Percentiles rank a stretch among this genome's conserved stretches.
These are phyloP conservation scores for Capsicum chinense DNA, from an alignment of 257 asterid species.

Conservation along the genomic window DNA sequence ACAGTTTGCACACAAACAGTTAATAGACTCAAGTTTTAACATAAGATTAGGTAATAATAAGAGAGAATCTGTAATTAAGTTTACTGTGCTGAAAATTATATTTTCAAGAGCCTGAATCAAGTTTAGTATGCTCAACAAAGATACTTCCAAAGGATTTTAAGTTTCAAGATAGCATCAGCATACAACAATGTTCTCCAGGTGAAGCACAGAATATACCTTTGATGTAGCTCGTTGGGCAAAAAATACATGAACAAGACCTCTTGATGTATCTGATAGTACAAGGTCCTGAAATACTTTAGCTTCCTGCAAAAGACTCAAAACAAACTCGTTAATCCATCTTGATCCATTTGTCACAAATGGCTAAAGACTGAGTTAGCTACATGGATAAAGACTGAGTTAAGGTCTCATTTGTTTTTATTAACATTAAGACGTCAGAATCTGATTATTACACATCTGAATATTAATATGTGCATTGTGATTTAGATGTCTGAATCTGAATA, in stretches of 20 bases:
- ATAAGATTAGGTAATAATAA: not conserved
- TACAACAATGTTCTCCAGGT: not conserved
- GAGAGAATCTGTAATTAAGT: not conserved
- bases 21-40: not conserved
- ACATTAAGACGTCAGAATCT: not conserved
- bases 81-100: not conserved
- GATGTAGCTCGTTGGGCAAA: conserved; percentile 83
- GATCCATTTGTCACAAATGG: conserved; percentile 17
- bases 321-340: conserved; percentile 1
- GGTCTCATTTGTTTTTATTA: not conserved
- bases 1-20: not conserved
- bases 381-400: not conserved
- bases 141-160: not conserved
- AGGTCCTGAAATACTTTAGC: conserved; percentile 62
- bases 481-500: not conserved
- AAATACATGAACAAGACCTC: conserved; percentile 90
- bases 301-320: conserved; percentile 59
- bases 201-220: conserved; percentile 59
- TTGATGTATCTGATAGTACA: conserved; percentile 67
- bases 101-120: conserved; percentile 1
- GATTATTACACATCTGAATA: not conserved
- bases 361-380: not conserved
- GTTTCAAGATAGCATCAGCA: conserved; percentile 7
- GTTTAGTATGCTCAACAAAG: conserved; percentile 11
- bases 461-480: not conserved